Percentiles rank a stretch among this genome's conserved stretches.
These are phyloP conservation scores for Pyricularia sp. DNA, from an alignment of 2,329 filamentous ascomycete species.

Conservation along the genomic window DNA sequence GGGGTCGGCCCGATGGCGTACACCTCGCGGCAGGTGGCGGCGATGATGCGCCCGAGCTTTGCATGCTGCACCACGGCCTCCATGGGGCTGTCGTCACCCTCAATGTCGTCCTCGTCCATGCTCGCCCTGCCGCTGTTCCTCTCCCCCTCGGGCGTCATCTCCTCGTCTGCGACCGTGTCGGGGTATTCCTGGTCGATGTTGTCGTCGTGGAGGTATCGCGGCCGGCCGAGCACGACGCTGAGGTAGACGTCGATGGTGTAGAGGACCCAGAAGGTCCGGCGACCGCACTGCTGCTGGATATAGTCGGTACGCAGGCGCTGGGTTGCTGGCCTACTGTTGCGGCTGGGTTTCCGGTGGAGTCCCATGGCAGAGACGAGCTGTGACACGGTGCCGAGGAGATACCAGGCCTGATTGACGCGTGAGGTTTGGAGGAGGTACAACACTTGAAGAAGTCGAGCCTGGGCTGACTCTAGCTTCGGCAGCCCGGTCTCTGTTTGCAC, in stretches of 20 bases:
- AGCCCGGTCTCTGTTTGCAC: constrained; percentile 39
- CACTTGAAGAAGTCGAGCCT: constrained; percentile 46
- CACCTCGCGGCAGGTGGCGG: constrained; percentile 26
- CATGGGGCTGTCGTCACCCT: constrained; percentile 35
- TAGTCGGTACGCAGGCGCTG: constrained; percentile 24
- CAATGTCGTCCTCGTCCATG: constrained; percentile 3
- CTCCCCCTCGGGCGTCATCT: constrained; percentile 34
- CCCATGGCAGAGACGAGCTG: constrained; percentile 39
- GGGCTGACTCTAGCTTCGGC: constrained; percentile 43
- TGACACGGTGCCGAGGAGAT: constrained; percentile 44
- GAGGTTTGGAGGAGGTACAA: constrained; percentile 49
- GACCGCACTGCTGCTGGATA: constrained; percentile 39
- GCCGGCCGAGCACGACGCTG: constrained; percentile 52
- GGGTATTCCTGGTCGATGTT: constrained; percentile 56
- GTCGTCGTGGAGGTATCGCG: constrained; percentile 51
- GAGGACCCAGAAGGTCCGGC: constrained; percentile 51
- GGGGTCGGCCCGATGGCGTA: constrained; percentile 27
- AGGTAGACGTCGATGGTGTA: constrained; percentile 56
- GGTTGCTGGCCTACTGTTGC: constrained; percentile 9
- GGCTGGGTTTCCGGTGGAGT: constrained; percentile 16
- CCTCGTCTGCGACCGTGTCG: constrained; percentile 43
- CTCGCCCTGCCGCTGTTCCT: constrained; percentile 12
- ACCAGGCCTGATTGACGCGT: constrained; percentile 51
- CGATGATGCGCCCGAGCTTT: constrained; percentile 30
- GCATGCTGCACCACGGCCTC: constrained; percentile 36